Base-by-base conservation (phyloP, 2,329 filamentous ascomycete genomes). In the Plenodomus biglobosus region DNA sequence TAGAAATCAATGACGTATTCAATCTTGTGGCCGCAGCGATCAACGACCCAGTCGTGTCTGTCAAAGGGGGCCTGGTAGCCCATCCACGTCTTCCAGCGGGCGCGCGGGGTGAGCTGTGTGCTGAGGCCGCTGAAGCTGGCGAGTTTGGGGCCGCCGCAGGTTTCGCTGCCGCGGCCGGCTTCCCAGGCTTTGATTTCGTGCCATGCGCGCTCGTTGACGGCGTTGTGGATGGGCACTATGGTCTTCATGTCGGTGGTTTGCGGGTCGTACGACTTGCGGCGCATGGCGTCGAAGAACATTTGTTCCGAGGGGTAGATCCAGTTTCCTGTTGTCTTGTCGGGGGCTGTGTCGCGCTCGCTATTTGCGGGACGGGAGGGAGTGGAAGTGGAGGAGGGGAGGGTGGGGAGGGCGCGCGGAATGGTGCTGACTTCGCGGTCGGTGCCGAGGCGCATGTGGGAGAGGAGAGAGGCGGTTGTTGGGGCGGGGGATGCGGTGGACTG, bases 1-100 rank as follows among this genome's bases (percentile, higher is more conserved):
- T 99, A 99, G 64, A 99, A 99, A 73, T 99, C 94, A 71, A 99
- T 99, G 34, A 99, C 87, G 70, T 99, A 99, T 64, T 97, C 94
- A 40, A 99, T 76, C 64, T 83, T 84, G 17, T 79, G 86, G 22
- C 88, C 92, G 68, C 94, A 97, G 42, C 94, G 81, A 73, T 99
- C 92, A 30, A 99, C 86, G 19, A 96, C 85, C 94, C 94, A 99
- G 72, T 99, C 94, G 71, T 99, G 94, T 21, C 94, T 80, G 74
- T 99, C 94, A 72, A 99, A 99, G 1, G 94, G 94, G 44, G 86
- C 80, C 50, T 87, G 86, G 72, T 96, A 97, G n/a, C 94, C 94
- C 44, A 96, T 75, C 48, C 91, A 73, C 3, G 85, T 88, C 72
- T 95, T 95, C 58, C 94, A 73, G 49, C 92, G 80, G 2, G 94